A percentile compares a stretch with the other conserved stretches of the same genome.
These are phyloP conservation scores for Ogataea allantospora DNA, from an alignment of 805 yeast species.

Conservation along the genomic window DNA sequence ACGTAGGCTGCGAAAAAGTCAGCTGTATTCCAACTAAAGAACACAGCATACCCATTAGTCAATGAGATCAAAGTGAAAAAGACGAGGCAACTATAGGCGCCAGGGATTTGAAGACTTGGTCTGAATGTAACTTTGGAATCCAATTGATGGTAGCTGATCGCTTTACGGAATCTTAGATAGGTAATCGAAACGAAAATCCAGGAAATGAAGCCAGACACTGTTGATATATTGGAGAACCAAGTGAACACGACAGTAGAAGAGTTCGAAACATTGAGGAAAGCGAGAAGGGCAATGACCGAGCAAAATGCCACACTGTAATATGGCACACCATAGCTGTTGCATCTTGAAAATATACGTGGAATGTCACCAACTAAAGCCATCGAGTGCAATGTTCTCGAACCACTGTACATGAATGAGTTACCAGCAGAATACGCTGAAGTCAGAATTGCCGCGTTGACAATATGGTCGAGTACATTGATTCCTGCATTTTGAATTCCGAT, in stretches of 20 bases:
- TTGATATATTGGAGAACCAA: constrained; percentile 65
- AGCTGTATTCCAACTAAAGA: constrained; percentile 51
- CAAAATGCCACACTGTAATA: constrained; percentile 45
- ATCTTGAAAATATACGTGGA: constrained; percentile 35
- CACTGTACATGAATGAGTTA: constrained; percentile 41
- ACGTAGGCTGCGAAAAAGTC: constrained; percentile 74
- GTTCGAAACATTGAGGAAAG: constrained; percentile 54
- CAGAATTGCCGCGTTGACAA: constrained; percentile 60
- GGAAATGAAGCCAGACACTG: constrained; percentile 64
- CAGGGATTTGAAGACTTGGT: constrained; percentile 55
- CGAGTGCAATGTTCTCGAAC: constrained; percentile 43
- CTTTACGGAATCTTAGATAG: constrained; percentile 64
- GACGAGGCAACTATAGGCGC: constrained; percentile 51
- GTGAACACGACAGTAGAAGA: constrained; percentile 53
- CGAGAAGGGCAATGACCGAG: constrained; percentile 42
- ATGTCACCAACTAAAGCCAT: constrained; percentile 41
- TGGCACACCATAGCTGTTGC: constrained; percentile 57
- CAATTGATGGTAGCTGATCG: constrained; percentile 51
- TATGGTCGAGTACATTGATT: constrained; percentile 55
- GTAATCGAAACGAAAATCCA: constrained; percentile 57
- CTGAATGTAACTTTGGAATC: constrained; percentile 57
- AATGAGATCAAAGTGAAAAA: constrained; percentile 50
- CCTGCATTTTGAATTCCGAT: constrained; percentile 64
- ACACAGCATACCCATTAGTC: constrained; percentile 74
- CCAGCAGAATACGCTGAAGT: constrained; percentile 57